Evolutionary conservation across 257 asterid genomes (phyloP).

Genomic region (Orobanche coerulescens): DNA sequence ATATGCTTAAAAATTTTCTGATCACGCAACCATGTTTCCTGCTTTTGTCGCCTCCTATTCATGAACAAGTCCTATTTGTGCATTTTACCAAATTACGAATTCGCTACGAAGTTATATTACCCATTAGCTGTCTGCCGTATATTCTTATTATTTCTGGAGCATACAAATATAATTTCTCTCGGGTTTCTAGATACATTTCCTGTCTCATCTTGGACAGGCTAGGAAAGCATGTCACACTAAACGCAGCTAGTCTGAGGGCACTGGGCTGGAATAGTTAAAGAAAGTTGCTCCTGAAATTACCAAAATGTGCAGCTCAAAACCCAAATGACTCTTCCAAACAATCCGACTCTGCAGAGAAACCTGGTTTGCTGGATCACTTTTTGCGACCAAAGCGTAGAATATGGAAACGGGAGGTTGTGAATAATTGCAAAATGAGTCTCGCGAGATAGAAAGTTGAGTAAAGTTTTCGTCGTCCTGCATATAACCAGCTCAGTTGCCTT

Average conservation of each 20-base stretch:
- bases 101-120: not conserved
- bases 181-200: not conserved
- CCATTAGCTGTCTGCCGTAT: too few species aligned
- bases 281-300: not conserved
- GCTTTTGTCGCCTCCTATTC: not conserved
- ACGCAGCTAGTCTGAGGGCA: constrained; percentile 48
- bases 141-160: not conserved
- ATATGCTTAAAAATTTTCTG: not conserved
- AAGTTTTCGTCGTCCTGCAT: not conserved
- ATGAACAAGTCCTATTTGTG: not conserved
- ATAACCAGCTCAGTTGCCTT: not conserved
- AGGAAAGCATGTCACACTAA: constrained; percentile 69
- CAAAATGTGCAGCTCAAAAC: not conserved
- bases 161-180: not conserved
- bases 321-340: not conserved
- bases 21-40: not conserved
- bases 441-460: not conserved
- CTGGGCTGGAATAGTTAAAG: constrained; percentile 60
- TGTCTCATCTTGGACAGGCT: constrained; percentile 38
- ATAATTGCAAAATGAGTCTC: constrained; percentile 7
- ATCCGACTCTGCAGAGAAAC: constrained; percentile 6
- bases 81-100: not conserved
- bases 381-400: not conserved
- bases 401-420: constrained; percentile 6
- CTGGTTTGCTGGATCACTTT: not conserved